Percentiles rank a stretch among this genome's conserved stretches.
phyloP scores from a whole-genome alignment of 768 basidiomycete genomes.

The Lepiota brunneoincarnata region DNA sequence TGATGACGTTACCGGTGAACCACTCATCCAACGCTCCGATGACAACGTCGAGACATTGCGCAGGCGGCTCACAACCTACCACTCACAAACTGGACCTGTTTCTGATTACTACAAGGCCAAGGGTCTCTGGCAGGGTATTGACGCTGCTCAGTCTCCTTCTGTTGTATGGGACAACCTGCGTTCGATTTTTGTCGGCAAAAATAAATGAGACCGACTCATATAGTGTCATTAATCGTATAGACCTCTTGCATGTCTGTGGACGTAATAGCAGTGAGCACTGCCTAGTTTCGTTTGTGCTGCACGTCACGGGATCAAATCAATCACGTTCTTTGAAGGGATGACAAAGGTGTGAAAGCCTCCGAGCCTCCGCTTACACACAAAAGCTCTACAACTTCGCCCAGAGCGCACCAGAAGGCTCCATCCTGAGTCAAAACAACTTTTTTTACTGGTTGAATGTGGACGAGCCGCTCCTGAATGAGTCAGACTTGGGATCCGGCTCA shows the following conservation, averaged over 20 bases:
- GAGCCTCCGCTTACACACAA: too few species aligned
- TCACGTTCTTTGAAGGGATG: too few species aligned
- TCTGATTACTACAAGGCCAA: conserved; percentile 94
- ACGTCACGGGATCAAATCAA: too few species aligned
- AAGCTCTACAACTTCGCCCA: too few species aligned
- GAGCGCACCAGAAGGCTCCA: too few species aligned
- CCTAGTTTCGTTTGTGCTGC: too few species aligned
- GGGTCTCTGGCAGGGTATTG: conserved; percentile 86
- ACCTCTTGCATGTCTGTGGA: neutral
- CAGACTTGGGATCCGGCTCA: too few species aligned
- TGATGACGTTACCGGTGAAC: conserved; percentile 95
- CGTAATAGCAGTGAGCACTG: too few species aligned
- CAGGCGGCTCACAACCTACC: conserved; percentile 87
- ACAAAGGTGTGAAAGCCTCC: too few species aligned
- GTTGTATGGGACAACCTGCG: conserved; percentile 88
- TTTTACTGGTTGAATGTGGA: too few species aligned
- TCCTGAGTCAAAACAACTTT: too few species aligned
- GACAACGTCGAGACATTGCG: conserved; percentile 95
- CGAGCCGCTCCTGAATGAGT: too few species aligned
- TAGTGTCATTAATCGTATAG: conserved; percentile 14
- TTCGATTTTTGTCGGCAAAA: conserved; percentile 57
- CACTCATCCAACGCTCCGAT: conserved; percentile 94
- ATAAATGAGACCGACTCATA: conserved; percentile 27
- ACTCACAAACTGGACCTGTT: conserved; percentile 92
- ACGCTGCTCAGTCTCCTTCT: conserved; percentile 90